Evolutionary conservation across 2,329 filamentous ascomycete species (phyloP), one percentile per base, ranked within the genome.

Genomic region (Pseudogymnoascus sp.): DNA sequence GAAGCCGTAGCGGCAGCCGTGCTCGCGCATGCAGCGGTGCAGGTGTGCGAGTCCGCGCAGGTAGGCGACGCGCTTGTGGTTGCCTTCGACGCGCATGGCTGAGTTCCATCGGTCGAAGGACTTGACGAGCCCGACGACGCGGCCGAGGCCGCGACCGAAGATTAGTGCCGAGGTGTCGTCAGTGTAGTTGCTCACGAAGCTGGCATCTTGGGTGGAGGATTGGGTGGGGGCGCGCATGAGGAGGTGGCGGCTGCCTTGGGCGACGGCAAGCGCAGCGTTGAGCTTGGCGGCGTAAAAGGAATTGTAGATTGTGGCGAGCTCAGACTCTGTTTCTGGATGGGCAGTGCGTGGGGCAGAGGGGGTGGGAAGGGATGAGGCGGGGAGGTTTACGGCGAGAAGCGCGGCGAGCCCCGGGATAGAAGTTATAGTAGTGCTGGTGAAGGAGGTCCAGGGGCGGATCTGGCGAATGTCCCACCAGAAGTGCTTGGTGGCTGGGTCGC

Each of bases 391-490:
- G 68, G 85, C 85, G 64, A 97, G 85, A 21, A 96, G 84, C 21
- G 84, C 80, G 6, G 87, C 82, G 24, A 95, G 86, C 33, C 86
- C 86, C 0, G 88, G 89, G 53, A 96, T 85, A 5, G 84, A 80
- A 68, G 88, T 81, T 73, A 97, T 87, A 64, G 87, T 86, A 62
- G 81, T 75, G 10, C 90, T 79, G 67, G 85, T 90, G 82, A 97
- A 97, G 69, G 85, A 83, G 61, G 83, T 83, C 93, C 93, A 97
- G 66, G 86, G 83, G 66, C 90, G 86, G 68, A 97, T 81, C 73
- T 96, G 93, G 69, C 93, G 89, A 64, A 96, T 83, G 72, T 97
- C 93, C 90, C 91, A 97, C 93, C 93, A 97, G 76, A 93, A 96
- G 78, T 96, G 87, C 74, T 88, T 91, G 70, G 83, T 88, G 76